Base-by-base conservation (phyloP, 352 stramenopile genomes). In the Hyaloperonospora arabidopsidis region DNA sequence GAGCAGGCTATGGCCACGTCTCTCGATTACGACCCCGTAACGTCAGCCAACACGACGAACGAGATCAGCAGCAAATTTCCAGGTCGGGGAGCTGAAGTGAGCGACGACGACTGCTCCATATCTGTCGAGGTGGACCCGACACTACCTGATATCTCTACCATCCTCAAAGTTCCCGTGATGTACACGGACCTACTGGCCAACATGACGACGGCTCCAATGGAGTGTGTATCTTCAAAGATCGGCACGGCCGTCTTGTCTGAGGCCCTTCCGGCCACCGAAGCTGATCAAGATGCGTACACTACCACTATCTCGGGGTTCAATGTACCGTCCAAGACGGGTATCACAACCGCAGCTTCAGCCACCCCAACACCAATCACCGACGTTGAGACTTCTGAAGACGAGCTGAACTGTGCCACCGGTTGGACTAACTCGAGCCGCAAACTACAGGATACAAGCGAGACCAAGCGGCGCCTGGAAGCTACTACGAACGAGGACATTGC, bases 401-500 rank as follows among this genome's bases (percentile, higher is more conserved):
- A 18, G 12, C 12, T 41, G 2, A 41, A 68, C 57, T 69, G 61
- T 22, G 57, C 57, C 23, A 69, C 61, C n/a, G 61, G 61, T 11
- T 69, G 61, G 61, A 57, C 65, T 23, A 57, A 67, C 8, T 17
- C 45, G 1, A 25, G 35, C 29, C 57, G 57, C 45, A 51, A 8
- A 8, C 25, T 29, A 7, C 25, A 7, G 25, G 25, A 29, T 28
- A 57, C 54, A 43, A 23, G 53, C 17, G 11, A 55, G 36, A 56
- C 49, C 2, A 64, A 68, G 32, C 62, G 62, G 23, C 62, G 36
- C 6, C 57, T 69, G 13, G 57, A 66, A 21, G 34, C 44, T 0
- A 45, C 36, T 7, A 21, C 52, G 5, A 70, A 70, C 41, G 58
- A 58, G 36, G 62, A 70, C 41, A 70, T 70, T 45, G 48, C 40